A percentile compares a stretch with the other conserved stretches of the same genome.
Evolutionary conservation across 1,139 yeast genomes (phyloP).

Genomic region (Martiniozyma asiatica): DNA sequence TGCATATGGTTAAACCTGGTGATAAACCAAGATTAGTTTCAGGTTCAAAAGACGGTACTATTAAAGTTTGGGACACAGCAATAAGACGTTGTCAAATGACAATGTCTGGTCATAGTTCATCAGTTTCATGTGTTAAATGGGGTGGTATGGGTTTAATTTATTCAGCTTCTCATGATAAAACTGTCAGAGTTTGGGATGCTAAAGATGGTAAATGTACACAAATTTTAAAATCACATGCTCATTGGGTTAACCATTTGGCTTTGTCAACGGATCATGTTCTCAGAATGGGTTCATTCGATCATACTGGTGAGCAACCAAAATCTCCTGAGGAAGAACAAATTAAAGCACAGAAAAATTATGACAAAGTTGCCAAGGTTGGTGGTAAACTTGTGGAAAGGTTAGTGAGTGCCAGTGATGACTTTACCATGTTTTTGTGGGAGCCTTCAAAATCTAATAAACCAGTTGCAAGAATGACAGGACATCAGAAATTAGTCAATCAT

Average conservation of each 20-base stretch:
- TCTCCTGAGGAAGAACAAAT: slow-evolving; percentile 44
- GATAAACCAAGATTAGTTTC: slow-evolving; percentile 66
- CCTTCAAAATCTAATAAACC: slow-evolving; percentile 76
- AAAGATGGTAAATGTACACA: slow-evolving; percentile 71
- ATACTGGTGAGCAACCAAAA: slow-evolving; percentile 40
- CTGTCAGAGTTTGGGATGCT: slow-evolving; percentile 86
- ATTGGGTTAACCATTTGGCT: slow-evolving; percentile 94
- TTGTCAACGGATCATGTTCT: slow-evolving; percentile 83
- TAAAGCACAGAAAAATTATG: slow-evolving; percentile 57
- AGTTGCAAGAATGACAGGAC: slow-evolving; percentile 89
- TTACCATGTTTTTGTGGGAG: slow-evolving; percentile 97
- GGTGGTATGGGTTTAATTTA: slow-evolving; percentile 80
- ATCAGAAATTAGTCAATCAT: slow-evolving; percentile 90
- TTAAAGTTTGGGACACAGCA: slow-evolving; percentile 85
- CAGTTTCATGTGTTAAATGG: slow-evolving; percentile 95
- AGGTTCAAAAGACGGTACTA: slow-evolving; percentile 85
- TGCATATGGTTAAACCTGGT: slow-evolving; percentile 62
- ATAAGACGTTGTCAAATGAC: slow-evolving; percentile 56
- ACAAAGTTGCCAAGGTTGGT: slow-evolving; percentile 61
- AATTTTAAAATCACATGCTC: slow-evolving; percentile 81
- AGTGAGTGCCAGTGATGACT: slow-evolving; percentile 94
- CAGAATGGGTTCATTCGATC: slow-evolving; percentile 72
- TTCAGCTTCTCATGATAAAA: slow-evolving; percentile 90
- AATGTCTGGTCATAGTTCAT: slow-evolving; percentile 77
- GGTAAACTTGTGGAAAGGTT: slow-evolving; percentile 68